Base-by-base conservation (phyloP, 129 eudicot species). In the Chrysanthemum makinoi region DNA sequence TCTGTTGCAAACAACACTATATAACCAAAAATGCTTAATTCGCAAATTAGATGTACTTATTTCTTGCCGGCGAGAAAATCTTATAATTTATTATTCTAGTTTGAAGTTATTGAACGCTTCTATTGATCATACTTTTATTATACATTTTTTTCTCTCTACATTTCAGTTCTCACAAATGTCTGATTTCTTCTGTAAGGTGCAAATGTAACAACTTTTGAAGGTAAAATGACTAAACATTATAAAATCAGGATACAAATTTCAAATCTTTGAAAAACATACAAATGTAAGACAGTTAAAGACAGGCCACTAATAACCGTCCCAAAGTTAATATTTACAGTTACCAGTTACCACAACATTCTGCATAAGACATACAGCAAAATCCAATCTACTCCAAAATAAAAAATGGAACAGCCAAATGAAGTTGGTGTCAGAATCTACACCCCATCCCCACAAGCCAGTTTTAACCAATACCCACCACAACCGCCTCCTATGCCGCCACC, bases 391-490 rank as follows among this genome's bases (percentile, higher is more conserved):
- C 15, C 55, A 39, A 19, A 16, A 0, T 6, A 16, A 18, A 79
- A 66, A 66, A 90, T 87, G 91, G 91, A 87, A 59, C 77, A 66
- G 75, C 53, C 79, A 9, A 66, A 81, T 30, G 87, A 71, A 70
- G 58, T 70, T 6, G 96, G 96, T 49, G 80, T 91, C 73, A 79
- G 77, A 69, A 79, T 91, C 83, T 88, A 91, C 87, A 84, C 78
- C 43, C 65, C 90, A 19, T 64, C 90, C 69, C 84, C 93, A 3
- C 80, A 74, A 62, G 35, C 52, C 67, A 68, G 48, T 70, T 17
- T 19, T 33, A 74, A 74, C 77, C 62, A 68, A 10, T 15, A 48
- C 57, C 81, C 83, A 13, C 64, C 81, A 48, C 61, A 70, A 24
- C 79, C 77, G 4, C 84, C 80, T 1, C 59, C 84, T 6, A 5